Percentiles rank a stretch among this genome's conserved stretches.
These are phyloP conservation scores for Croton setiger DNA, from an alignment of 441 rosid species.

Conservation along the genomic window DNA sequence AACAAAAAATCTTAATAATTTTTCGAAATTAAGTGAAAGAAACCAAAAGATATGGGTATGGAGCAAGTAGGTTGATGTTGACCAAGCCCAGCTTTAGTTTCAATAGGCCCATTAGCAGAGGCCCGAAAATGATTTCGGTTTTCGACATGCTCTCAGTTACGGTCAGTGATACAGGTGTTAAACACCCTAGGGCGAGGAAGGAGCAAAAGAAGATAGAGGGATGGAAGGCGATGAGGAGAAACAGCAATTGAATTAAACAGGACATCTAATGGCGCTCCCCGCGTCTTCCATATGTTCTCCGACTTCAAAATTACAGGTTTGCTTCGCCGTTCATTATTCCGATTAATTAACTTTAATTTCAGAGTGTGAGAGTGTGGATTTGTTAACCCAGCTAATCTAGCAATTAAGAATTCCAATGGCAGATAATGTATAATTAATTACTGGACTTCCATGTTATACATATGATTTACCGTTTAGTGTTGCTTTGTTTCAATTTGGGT, in stretches of 20 bases:
- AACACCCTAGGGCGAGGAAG: conserved; percentile 19
- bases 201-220: conserved; percentile 7
- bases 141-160: not conserved
- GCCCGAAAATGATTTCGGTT: not conserved
- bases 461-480: not conserved
- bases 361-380: not conserved
- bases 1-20: no score
- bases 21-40: no score
- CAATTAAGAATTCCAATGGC: not conserved
- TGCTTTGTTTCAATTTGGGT: no score
- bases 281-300: conserved; percentile 16
- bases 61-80: no score
- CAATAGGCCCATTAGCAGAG: not conserved
- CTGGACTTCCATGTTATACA: not conserved
- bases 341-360: not conserved
- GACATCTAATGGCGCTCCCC: conserved; percentile 26
- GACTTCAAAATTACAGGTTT: conserved; percentile 27
- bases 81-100: not conserved
- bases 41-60: no score
- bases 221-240: not conserved
- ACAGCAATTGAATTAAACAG: not conserved
- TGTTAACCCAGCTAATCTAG: not conserved
- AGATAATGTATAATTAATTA: not conserved
- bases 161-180: not conserved
- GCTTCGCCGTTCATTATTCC: not conserved